Percentiles rank a stretch among this genome's conserved stretches.
Evolutionary conservation across 257 asterid species (phyloP).

Genomic region (Asclepias syriaca): DNA sequence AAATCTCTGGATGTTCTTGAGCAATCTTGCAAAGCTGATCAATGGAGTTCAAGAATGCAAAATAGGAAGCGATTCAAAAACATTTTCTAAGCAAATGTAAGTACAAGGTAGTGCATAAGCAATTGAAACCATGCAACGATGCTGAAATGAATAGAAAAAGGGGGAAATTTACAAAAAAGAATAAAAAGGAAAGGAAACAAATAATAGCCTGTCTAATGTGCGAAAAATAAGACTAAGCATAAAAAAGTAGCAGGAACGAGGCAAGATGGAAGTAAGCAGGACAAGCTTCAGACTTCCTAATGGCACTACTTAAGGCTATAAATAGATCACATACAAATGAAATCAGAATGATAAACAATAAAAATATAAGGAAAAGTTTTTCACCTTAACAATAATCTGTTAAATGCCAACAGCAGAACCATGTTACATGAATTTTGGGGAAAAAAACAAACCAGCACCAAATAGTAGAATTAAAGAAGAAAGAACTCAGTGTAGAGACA

Average conservation of each 20-base stretch:
- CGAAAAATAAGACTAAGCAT: not conserved
- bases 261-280: not conserved
- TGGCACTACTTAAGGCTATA: not conserved
- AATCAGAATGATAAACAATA: not conserved
- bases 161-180: not conserved
- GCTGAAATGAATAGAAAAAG: not conserved
- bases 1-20: conserved; percentile 51
- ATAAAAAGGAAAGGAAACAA: not conserved
- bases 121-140: not conserved
- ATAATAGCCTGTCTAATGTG: not conserved
- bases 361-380: not conserved
- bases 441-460: not conserved
- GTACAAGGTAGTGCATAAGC: not conserved
- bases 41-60: conserved; percentile 1
- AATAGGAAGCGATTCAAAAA: not conserved
- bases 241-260: not conserved
- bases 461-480: not conserved
- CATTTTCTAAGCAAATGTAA: not conserved
- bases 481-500: not conserved
- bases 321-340: not conserved
- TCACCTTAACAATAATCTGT: not conserved
- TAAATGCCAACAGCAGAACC: not conserved
- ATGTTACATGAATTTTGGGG: not conserved
- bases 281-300: not conserved
- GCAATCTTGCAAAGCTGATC: conserved; percentile 61